Evolutionary conservation across 1,139 yeast species (phyloP).

Genomic region (Debaryomycetaceae sp.): DNA sequence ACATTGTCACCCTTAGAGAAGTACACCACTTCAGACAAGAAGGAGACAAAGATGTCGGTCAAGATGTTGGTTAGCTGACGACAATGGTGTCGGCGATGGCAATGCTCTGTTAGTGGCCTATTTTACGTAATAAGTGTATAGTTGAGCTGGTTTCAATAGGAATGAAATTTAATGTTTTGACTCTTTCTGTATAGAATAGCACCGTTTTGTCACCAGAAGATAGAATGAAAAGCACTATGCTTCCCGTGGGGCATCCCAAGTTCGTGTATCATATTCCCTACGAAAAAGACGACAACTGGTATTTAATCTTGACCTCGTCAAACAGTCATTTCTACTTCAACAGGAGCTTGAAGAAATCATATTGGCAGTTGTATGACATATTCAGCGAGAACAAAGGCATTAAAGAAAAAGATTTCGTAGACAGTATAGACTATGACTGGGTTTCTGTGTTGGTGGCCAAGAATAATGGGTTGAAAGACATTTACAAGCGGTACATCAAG

Average conservation of each 20-base stretch:
- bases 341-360: slow-evolving; percentile 15
- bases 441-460: slow-evolving; percentile 29
- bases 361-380: slow-evolving; percentile 35
- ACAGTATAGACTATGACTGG: slow-evolving; percentile 27
- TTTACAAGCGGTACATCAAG: slow-evolving; percentile 3
- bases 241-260: slow-evolving; percentile 9
- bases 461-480: slow-evolving; percentile 24
- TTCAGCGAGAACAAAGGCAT: slow-evolving; percentile 11
- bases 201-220: too few species aligned
- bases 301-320: slow-evolving; percentile 25
- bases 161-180: not conserved
- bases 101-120: not conserved
- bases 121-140: not conserved
- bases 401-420: slow-evolving; percentile 15
- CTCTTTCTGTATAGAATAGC: not conserved
- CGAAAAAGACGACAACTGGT: slow-evolving; percentile 19
- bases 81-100: not conserved
- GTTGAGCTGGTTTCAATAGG: not conserved
- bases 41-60: slow-evolving; percentile 43
- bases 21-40: slow-evolving; percentile 29
- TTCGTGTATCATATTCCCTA: slow-evolving; percentile 19
- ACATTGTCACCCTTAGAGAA: slow-evolving; percentile 5
- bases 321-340: slow-evolving; percentile 33
- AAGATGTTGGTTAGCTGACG: slow-evolving; percentile 41
- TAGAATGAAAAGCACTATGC: not conserved